phyloP scores from a whole-genome alignment of 2,329 filamentous ascomycete genomes.

The Sclerotinia nivalis region DNA sequence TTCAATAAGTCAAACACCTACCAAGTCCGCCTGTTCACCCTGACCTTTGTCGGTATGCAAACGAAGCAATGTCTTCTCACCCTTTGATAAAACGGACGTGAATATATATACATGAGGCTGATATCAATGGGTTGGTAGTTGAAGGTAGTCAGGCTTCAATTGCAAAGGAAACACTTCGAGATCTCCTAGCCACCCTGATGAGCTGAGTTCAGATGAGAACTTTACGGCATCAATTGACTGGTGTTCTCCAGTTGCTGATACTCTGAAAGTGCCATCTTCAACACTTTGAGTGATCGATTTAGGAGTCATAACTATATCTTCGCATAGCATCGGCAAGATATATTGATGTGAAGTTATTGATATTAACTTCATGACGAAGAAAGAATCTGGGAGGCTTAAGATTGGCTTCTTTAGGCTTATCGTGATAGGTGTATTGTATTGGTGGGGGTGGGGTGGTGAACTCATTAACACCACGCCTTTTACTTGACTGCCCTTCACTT shows the following conservation, averaged over 20 bases:
- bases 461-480: constrained; percentile 3
- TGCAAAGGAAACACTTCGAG: neutral
- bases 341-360: neutral
- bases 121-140: neutral
- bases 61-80: too few species aligned
- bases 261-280: neutral
- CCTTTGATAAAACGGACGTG: too few species aligned
- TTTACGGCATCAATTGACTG: neutral
- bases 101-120: too few species aligned
- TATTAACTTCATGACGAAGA: neutral
- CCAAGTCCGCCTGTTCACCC: too few species aligned
- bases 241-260: neutral
- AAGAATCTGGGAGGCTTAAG: neutral
- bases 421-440: neutral
- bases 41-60: too few species aligned
- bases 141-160: neutral
- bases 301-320: neutral
- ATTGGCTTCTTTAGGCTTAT: neutral
- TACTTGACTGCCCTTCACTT: neutral
- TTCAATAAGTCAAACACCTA: too few species aligned
- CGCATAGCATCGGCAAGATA: neutral
- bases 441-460: neutral
- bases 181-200: too few species aligned
- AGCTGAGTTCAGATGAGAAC: neutral
- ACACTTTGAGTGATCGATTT: neutral